These are phyloP conservation scores for Geranomyces michiganensis DNA, from an alignment of 192 early-diverging fungal species.

Conservation along the genomic window DNA sequence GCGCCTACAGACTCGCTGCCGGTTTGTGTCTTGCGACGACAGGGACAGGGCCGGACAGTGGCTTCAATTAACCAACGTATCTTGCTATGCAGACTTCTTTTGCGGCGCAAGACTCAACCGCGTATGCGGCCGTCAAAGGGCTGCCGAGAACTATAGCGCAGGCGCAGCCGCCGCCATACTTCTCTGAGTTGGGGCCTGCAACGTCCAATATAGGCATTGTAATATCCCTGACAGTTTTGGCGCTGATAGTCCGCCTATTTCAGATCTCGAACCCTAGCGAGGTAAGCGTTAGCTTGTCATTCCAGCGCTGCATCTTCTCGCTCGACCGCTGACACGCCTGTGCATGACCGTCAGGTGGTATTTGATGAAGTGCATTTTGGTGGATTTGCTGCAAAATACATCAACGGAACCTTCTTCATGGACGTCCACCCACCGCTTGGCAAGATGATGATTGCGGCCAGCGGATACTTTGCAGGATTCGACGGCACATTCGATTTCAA, in stretches of 20 bases:
- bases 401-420: constrained; percentile 56
- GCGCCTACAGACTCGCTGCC: too few species aligned
- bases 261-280: constrained; percentile 46
- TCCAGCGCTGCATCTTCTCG: background rate
- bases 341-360: constrained; percentile 36
- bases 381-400: constrained; percentile 55
- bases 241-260: constrained; percentile 45
- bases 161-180: too few species aligned
- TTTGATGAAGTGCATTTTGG: constrained; percentile 59
- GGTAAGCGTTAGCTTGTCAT: background rate
- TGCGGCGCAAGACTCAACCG: too few species aligned
- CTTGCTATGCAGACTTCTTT: too few species aligned
- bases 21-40: too few species aligned
- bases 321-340: background rate
- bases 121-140: too few species aligned
- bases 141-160: too few species aligned
- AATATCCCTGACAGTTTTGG: constrained; percentile 36
- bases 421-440: constrained; percentile 62
- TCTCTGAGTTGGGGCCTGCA: too few species aligned
- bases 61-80: too few species aligned
- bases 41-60: too few species aligned
- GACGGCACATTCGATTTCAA: constrained; percentile 55
- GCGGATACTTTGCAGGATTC: constrained; percentile 51
- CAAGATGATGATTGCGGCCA: constrained; percentile 50
- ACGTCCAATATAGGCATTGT: too few species aligned